Conservation (phyloP, 495 filamentous ascomycete genomes). For the Friedmanniomyces simplex region DNA sequence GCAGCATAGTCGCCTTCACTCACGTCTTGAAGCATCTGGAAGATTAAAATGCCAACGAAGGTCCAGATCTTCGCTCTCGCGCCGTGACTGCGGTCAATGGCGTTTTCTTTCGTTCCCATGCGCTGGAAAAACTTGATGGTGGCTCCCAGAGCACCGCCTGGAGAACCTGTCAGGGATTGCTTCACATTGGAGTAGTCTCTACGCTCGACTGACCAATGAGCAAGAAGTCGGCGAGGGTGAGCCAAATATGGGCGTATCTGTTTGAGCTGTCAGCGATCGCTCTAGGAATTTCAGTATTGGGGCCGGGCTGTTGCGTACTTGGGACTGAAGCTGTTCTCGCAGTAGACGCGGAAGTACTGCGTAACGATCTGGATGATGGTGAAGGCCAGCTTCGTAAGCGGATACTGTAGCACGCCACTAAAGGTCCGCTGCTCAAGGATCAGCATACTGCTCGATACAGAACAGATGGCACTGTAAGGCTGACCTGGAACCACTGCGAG, state of each 20-base stretch:
- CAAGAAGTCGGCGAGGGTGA: constrained; percentile 7
- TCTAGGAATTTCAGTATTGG: too few species aligned
- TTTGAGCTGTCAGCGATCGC: background rate
- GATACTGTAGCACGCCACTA: constrained; percentile 7
- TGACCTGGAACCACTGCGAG: constrained; percentile 13
- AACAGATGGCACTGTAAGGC: background rate
- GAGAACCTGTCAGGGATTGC: background rate
- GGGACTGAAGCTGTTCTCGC: constrained; percentile 15
- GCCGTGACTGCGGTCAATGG: background rate
- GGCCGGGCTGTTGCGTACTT: background rate
- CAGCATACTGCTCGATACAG: background rate
- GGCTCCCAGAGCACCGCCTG: constrained; percentile 9
- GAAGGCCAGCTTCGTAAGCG: constrained; percentile 6
- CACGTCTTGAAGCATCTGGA: constrained; percentile 15
- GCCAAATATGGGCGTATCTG: constrained; percentile 11
- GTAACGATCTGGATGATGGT: constrained; percentile 14
- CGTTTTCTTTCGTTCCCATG: constrained; percentile 2
- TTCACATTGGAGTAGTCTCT: too few species aligned
- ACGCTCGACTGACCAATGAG: constrained; percentile 10
- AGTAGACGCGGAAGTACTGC: constrained; percentile 14
- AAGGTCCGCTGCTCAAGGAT: constrained; percentile 2
- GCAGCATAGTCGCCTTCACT: background rate
- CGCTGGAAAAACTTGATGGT: constrained; percentile 9
- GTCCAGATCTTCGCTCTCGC: constrained; percentile 7
- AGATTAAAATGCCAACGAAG: constrained; percentile 11